Base-by-base conservation (phyloP, 179 eudicot genomes). In the Patellifolia procumbens region DNA sequence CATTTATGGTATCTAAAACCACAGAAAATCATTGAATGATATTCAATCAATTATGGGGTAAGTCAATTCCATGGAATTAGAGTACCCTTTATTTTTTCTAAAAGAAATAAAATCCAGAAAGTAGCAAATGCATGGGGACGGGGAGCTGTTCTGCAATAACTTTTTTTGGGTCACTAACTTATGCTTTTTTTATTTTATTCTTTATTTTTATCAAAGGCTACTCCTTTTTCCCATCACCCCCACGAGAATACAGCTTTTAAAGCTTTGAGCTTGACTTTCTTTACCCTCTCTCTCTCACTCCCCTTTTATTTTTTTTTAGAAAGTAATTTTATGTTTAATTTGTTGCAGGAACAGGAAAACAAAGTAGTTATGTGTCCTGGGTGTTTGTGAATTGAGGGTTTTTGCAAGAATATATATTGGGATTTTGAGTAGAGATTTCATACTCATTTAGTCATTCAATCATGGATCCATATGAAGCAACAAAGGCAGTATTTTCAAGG, bases 391-490 rank as follows among this genome's bases (percentile, higher is more conserved):
- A 29, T 45, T 43, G 59, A 58, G 39, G 29, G 32, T 28, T 58
- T 66, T 28, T 66, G 59, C 39, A 74, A 62, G 26, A 58, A 34
- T 34, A 26, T 39, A 48, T 48, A 34, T 51, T 1, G 74, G 19
- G 29, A 49, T 31, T 24, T 12, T 22, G 61, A 16, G 11, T 6
- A 24, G n/a, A n/a, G n/a, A n/a, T n/a, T n/a, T n/a, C n/a, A n/a
- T n/a, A n/a, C n/a, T n/a, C n/a, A n/a, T n/a, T n/a, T n/a, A n/a
- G n/a, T n/a, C n/a, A n/a, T n/a, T n/a, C n/a, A n/a, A 55, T 31
- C 24, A 92, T 91, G 97, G 97, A 91, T 76, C 76, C 91, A 6
- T 91, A 90, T 73, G 94, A 91, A 86, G 97, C 97, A 72, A 91
- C 97, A 62, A 85, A 87, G 82, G 82, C 82, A 31, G 94, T 91